Conservation (phyloP, 1,139 yeast genomes). For the Candida labiduridarum region DNA sequence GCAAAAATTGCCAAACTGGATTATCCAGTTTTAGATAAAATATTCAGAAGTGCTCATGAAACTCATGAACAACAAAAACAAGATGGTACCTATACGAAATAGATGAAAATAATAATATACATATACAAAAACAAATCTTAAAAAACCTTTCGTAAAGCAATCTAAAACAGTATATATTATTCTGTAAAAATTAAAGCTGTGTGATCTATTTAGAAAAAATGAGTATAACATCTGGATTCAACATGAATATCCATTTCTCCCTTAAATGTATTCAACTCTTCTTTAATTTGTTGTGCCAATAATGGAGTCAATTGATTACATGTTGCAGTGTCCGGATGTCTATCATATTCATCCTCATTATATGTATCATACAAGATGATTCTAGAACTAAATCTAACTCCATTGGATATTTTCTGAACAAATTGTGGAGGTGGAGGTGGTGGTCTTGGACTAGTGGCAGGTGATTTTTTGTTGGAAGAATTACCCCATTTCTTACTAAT, state of each 20-base stretch:
- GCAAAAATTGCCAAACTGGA: conserved; percentile 44
- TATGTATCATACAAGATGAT: conserved; percentile 87
- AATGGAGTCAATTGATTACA: conserved; percentile 90
- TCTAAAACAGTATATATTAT: not conserved
- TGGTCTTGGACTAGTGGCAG: conserved; percentile 11
- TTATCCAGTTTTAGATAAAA: conserved; percentile 38
- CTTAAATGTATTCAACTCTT: conserved; percentile 79
- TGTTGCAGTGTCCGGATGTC: conserved; percentile 92
- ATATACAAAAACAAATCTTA: not conserved
- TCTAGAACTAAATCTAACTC: conserved; percentile 80
- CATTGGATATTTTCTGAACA: conserved; percentile 15
- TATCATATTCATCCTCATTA: conserved; percentile 82
- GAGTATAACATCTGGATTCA: conserved; percentile 78
- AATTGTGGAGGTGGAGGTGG: conserved; percentile 11
- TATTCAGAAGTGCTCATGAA: conserved; percentile 50
- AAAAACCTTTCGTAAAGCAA: not conserved
- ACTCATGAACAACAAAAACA: conserved; percentile 25
- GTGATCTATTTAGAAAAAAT: conserved; percentile 49
- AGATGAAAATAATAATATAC: not conserved
- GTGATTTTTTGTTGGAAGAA: conserved; percentile 9
- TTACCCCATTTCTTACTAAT: conserved; percentile 27
- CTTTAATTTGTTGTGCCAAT: conserved; percentile 84
- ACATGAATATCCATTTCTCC: conserved; percentile 82
- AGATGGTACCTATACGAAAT: conserved; percentile 1
- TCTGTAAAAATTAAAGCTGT: not conserved